Evolutionary conservation across 2,329 filamentous ascomycete species (phyloP), one percentile per base, ranked within the genome.

Genomic region (Aspergillus intermedius): DNA sequence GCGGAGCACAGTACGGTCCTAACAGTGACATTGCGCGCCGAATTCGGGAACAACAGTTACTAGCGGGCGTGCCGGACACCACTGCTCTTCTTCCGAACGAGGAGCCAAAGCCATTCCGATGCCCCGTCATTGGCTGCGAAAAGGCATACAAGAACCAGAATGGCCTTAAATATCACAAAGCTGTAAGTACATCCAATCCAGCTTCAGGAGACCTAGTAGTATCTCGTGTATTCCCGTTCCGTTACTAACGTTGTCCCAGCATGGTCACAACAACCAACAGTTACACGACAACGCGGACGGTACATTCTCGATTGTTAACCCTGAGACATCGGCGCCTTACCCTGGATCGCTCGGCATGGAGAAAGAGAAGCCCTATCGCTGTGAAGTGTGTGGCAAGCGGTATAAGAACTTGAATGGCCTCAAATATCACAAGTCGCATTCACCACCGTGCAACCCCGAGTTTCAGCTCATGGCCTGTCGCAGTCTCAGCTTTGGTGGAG

Each of bases 111-210:
- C 93, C 93, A 0, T 98, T 95, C 77, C 88, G 91, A 67, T 98
- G 93, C 63, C 93, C 93, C 1, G 93, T 98, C 45, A 95, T 98
- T 66, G 93, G 93, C 5, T 98, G 93, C 64, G 93, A 97, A 70
- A 98, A 98, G 77, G 91, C 93, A 0, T 98, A 98, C 75, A 98
- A 98, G 78, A 98, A 98, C 69, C 93, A 97, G 68, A 98, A 98
- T 60, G 93, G 93, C 44, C 77, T 98, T 49, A 98, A 97, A 81
- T 98, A 89, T 61, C 83, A 86, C 72, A 86, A 86, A 72, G 75
- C 79, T 64, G 79, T 81, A 73, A 71, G 78, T 74, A 12, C 3
- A 40, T 4, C 5, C 15, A 30, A 40, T 4, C 5, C 15, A 30
- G 10, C 21, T 10, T 35, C 6, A 44, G 30, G 41, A 32, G 25